Base-by-base conservation (phyloP, 768 basidiomycete genomes). In the Lanmaoa rubissima region DNA sequence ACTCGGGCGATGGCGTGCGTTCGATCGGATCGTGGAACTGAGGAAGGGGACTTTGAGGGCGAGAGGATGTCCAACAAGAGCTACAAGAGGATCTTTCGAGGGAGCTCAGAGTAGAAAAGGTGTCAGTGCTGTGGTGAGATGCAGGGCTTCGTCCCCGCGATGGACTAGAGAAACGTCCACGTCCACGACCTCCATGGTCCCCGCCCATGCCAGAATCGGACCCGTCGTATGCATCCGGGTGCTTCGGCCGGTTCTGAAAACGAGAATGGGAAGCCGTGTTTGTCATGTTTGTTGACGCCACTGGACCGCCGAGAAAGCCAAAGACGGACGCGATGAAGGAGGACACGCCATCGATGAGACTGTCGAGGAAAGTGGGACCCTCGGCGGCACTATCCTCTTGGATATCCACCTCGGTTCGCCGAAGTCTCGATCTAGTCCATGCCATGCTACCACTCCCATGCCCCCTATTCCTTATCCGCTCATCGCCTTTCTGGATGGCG, bases 41-140 rank as follows among this genome's bases (percentile, higher is more conserved):
- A 26, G 70, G 54, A 14, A 54, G 61, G 8, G 68, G 69, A 34
- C 55, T 65, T 9, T 51, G 67, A 46, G 58, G 55, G 51, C 62
- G 68, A 21, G 63, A 65, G 7, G 57, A 28, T 31, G 54, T 66
- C 70, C 64, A 75, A 73, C 74, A 71, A 61, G 61, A 74, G 35
- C 70, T 74, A n/a, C 72, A 70, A 24, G 64, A 69, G 10, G 71
- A 74, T 1, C 62, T 70, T 3, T 75, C 73, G 1, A 84, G 62
- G 5, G 83, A 80, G 52, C 83, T 84, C 32, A 83, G 47, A 0
- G 80, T 82, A 12, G 82, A 77, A 55, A 79, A 77, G 0, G 75
- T 74, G 34, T 57, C 59, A 0, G 53, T 51, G 54, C 75, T 80
- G 28, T 61, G 52, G 42, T 71, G 19, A 60, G 75, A 41, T 61